Evolutionary conservation across 768 basidiomycete species (phyloP).

Genomic region (Boletus sp.): DNA sequence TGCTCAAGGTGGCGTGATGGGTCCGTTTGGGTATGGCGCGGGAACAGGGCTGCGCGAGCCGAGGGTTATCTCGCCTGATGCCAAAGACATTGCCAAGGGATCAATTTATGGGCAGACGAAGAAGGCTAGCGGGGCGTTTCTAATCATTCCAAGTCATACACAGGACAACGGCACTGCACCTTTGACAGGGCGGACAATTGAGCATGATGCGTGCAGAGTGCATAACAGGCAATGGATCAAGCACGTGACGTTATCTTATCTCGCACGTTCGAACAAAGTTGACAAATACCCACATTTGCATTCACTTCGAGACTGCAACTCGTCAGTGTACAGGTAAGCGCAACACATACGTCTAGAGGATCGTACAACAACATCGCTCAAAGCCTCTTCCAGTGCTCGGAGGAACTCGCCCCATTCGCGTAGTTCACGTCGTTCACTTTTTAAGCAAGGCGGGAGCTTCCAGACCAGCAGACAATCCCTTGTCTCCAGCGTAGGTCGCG

Average conservation of each 20-base stretch:
- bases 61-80: slow-evolving; percentile 9
- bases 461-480: slow-evolving; percentile 75
- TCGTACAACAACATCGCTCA: slow-evolving; percentile 24
- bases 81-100: neutral
- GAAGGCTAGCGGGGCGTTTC: slow-evolving; percentile 2
- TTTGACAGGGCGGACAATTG: slow-evolving; percentile 10
- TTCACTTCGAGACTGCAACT: slow-evolving; percentile 16
- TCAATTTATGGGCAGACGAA: slow-evolving; percentile 5
- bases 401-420: slow-evolving; percentile 1
- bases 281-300: slow-evolving; percentile 7
- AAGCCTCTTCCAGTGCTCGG: neutral
- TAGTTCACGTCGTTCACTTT: slow-evolving; percentile 42
- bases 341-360: slow-evolving; percentile 24
- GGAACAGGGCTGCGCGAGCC: slow-evolving; percentile 17
- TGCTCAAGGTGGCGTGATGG: slow-evolving; percentile 21
- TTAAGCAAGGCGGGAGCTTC: slow-evolving; percentile 68
- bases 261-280: slow-evolving; percentile 11
- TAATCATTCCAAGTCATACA: slow-evolving; percentile 18
- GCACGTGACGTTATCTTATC: slow-evolving; percentile 28
- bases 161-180: slow-evolving; percentile 23
- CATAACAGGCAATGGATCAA: slow-evolving; percentile 11
- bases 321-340: slow-evolving; percentile 26
- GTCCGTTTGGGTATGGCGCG: slow-evolving; percentile 19
- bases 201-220: slow-evolving; percentile 4
- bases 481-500: slow-evolving; percentile 69